Conservation (phyloP, 176 grass and related monocot genomes). For the Eragrostis nindensis region DNA sequence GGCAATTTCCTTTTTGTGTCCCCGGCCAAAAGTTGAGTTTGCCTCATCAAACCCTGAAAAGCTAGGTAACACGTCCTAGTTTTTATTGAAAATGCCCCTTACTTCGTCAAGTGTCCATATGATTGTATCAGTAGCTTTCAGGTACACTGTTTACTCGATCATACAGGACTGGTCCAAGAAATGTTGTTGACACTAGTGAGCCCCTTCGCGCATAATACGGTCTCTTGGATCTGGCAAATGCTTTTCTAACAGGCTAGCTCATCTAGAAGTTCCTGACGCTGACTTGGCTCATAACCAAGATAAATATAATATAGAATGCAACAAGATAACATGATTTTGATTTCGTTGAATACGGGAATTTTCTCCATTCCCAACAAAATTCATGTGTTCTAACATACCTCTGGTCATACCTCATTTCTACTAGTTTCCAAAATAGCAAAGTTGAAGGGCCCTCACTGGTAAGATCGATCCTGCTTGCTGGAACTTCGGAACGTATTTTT, state of each 20-base stretch:
- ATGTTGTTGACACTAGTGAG: slow-evolving; percentile 12
- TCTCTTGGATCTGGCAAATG: slow-evolving; percentile 13
- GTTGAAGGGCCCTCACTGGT: background rate
- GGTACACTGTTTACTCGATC: background rate
- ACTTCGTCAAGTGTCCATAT: background rate
- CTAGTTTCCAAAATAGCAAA: background rate
- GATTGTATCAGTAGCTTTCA: slow-evolving; percentile 20
- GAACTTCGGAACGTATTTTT: background rate
- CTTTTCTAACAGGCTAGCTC: slow-evolving; percentile 19
- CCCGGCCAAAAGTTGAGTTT: background rate
- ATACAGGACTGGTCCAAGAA: slow-evolving; percentile 1
- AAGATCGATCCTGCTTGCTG: background rate
- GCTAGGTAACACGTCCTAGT: background rate
- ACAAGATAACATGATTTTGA: background rate
- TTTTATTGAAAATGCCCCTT: background rate
- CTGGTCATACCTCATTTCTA: background rate
- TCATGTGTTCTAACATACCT: background rate
- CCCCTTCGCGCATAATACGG: background rate
- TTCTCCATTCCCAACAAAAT: background rate
- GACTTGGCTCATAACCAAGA: background rate
- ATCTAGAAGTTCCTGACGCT: background rate
- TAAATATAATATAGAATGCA: too few species aligned
- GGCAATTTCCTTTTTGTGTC: background rate
- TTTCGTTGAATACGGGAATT: background rate
- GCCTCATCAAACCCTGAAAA: background rate